These are phyloP conservation scores for Endocarpon pusillum DNA, from an alignment of 495 filamentous ascomycete species.

Conservation along the genomic window DNA sequence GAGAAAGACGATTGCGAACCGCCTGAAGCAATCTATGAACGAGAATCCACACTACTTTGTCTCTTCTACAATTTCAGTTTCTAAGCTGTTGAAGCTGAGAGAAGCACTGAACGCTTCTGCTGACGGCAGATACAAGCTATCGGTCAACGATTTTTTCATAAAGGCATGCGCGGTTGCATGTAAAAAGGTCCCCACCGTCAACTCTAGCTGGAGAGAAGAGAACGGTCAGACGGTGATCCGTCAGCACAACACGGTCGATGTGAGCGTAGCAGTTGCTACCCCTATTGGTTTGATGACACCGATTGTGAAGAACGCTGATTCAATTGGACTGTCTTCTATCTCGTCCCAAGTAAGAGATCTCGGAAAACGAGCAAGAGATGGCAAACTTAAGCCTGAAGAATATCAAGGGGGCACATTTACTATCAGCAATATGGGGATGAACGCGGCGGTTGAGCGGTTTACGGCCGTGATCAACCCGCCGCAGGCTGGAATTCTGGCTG, in stretches of 20 bases:
- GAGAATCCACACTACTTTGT: conserved; percentile 99
- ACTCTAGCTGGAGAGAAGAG: conserved; percentile 77
- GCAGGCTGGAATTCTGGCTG: conserved; percentile 87
- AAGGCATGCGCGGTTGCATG: conserved; percentile 83
- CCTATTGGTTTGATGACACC: conserved; percentile 92
- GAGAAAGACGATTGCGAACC: conserved; percentile 93
- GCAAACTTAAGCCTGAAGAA: conserved; percentile 98
- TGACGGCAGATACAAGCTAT: conserved; percentile 93
- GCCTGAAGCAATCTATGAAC: conserved; percentile 72
- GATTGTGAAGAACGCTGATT: conserved; percentile 76
- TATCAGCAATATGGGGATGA: conserved; percentile 99
- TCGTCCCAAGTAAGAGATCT: conserved; percentile 83
- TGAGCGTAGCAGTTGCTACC: conserved; percentile 87
- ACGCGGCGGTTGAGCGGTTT: conserved; percentile 86
- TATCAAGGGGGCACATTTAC: conserved; percentile 98
- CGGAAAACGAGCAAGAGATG: conserved; percentile 84
- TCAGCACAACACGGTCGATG: conserved; percentile 79
- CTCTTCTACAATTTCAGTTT: conserved; percentile 67
- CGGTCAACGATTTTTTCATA: conserved; percentile 97
- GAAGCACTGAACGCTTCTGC: conserved; percentile 77
- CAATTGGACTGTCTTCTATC: conserved; percentile 71
- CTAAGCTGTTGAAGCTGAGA: conserved; percentile 89
- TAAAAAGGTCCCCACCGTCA: conserved; percentile 86
- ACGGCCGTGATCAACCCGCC: conserved; percentile 99
- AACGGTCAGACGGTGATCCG: conserved; percentile 68